Evolutionary conservation across 257 asterid genomes (phyloP).

Genomic region (Solanum bulbocastanum): DNA sequence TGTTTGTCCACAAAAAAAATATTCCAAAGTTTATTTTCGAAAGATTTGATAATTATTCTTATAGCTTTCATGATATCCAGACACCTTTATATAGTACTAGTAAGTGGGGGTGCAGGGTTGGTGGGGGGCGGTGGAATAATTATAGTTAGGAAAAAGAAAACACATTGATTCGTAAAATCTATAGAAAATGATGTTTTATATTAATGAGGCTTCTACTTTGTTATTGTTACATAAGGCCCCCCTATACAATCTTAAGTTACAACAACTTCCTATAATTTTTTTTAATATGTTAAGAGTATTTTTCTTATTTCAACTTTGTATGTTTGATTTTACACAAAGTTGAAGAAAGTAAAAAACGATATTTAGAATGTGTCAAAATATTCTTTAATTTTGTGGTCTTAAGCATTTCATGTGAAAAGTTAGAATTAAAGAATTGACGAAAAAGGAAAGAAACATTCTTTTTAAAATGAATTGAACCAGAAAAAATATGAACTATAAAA

Average conservation of each 20-base stretch:
- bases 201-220: not conserved
- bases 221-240: not conserved
- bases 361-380: too few relatives aligned
- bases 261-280: not conserved
- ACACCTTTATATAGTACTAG: not conserved
- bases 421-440: too few relatives aligned
- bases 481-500: too few relatives aligned
- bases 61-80: not conserved
- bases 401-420: too few relatives aligned
- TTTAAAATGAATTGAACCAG: too few relatives aligned
- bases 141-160: not conserved
- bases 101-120: not conserved
- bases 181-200: not conserved
- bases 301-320: too few relatives aligned
- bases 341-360: not conserved
- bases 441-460: too few relatives aligned
- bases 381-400: too few relatives aligned
- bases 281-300: too few relatives aligned
- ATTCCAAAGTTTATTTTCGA: not conserved
- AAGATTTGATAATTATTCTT: not conserved
- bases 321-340: too few relatives aligned
- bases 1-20: not conserved
- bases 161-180: not conserved
- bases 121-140: not conserved
- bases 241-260: not conserved